These are phyloP conservation scores for Penicillium griseofulvum DNA, from an alignment of 2,329 filamentous ascomycete genomes.

Conservation along the genomic window DNA sequence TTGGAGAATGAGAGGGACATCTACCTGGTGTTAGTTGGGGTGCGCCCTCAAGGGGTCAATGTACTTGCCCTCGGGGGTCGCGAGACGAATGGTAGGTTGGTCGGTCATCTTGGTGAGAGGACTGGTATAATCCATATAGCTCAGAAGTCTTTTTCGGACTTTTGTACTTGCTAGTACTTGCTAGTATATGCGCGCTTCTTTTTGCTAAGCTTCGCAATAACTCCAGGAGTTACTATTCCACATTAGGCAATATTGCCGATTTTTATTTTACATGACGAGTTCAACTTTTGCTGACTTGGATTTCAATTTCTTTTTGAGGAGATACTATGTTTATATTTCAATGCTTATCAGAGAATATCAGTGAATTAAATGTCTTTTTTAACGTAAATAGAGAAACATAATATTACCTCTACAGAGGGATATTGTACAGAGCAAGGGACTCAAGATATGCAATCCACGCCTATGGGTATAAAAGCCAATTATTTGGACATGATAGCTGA, in stretches of 20 bases:
- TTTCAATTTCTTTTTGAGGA: not conserved
- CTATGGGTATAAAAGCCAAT: constrained; percentile 12
- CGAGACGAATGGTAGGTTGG: constrained; percentile 41
- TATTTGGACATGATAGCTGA: constrained; percentile 62
- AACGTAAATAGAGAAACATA: not conserved
- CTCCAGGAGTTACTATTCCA: not conserved
- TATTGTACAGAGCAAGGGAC: constrained; percentile 7
- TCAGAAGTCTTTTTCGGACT: not conserved
- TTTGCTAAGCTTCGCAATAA: not conserved
- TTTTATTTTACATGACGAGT: not conserved
- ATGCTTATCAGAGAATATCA: too few species aligned
- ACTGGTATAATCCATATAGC: constrained; percentile 3
- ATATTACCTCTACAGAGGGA: not conserved
- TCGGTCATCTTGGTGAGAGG: constrained; percentile 28
- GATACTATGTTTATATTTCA: not conserved
- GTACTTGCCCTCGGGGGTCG: constrained; percentile 39
- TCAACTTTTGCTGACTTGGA: not conserved
- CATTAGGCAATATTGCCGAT: constrained; percentile 2
- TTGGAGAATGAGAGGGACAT: constrained; percentile 74
- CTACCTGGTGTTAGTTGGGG: constrained; percentile 46
- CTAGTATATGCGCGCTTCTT: not conserved
- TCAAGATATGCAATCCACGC: not conserved
- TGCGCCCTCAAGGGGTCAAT: not conserved
- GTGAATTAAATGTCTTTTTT: not conserved
- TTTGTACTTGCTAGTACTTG: not conserved